phyloP scores from a whole-genome alignment of 495 filamentous ascomycete genomes.

The Talaromyces wortmannii region DNA sequence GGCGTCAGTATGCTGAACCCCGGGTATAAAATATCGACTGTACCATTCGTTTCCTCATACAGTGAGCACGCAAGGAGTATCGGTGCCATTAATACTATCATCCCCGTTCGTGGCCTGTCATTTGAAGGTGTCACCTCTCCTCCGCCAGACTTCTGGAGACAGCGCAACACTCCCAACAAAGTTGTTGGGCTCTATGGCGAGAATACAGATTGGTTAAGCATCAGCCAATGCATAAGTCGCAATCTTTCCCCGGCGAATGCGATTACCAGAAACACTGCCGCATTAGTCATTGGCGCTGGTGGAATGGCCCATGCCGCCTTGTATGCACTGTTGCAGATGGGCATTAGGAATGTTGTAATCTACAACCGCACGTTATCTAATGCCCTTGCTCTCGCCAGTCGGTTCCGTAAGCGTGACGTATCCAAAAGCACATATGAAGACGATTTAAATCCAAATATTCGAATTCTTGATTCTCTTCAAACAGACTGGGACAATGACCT shows the following conservation, averaged over 20 bases:
- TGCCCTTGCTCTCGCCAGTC: slow-evolving; percentile 56
- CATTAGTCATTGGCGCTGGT: slow-evolving; percentile 68
- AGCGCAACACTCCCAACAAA: slow-evolving; percentile 53
- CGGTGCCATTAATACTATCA: slow-evolving; percentile 69
- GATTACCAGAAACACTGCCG: slow-evolving; percentile 57
- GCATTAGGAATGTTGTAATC: slow-evolving; percentile 67
- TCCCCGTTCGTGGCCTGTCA: slow-evolving; percentile 43
- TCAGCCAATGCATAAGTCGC: slow-evolving; percentile 58
- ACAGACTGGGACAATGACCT: slow-evolving; percentile 57
- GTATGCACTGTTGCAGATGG: slow-evolving; percentile 70
- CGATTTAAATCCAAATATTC: slow-evolving; percentile 29
- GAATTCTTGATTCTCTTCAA: slow-evolving; percentile 47
- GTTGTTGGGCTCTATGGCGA: slow-evolving; percentile 59
- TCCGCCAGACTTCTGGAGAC: slow-evolving; percentile 21
- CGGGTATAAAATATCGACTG: neutral
- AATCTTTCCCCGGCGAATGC: slow-evolving; percentile 73
- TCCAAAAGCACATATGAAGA: neutral
- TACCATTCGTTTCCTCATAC: neutral
- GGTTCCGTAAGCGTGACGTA: slow-evolving; percentile 49
- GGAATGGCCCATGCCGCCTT: slow-evolving; percentile 77
- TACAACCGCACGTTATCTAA: slow-evolving; percentile 57
- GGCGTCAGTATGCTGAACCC: neutral
- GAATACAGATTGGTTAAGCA: slow-evolving; percentile 82
- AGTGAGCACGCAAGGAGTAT: slow-evolving; percentile 60
- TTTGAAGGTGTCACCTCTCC: neutral